A percentile compares a stretch with the other conserved stretches of the same genome.
Evolutionary conservation across 2,329 filamentous ascomycete genomes (phyloP).

Genomic region (Microcyclospora tardicrescens): DNA sequence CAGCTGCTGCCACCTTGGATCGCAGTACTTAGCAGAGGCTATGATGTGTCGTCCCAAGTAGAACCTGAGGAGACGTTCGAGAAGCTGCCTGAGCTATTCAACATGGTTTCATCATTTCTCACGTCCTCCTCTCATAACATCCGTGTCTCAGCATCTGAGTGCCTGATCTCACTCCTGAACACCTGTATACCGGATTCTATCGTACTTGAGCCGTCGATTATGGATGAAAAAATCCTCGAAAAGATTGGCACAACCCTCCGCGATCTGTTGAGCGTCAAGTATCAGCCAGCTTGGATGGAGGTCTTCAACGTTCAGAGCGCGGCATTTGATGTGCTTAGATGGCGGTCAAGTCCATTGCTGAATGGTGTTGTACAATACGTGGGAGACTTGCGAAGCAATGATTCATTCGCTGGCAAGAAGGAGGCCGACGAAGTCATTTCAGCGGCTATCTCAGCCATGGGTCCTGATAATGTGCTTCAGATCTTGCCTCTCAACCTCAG

Average conservation of each 20-base stretch:
- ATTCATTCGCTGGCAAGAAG: constrained; percentile 85
- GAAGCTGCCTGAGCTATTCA: constrained; percentile 75
- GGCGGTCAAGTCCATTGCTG: constrained; percentile 71
- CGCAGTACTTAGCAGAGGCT: constrained; percentile 83
- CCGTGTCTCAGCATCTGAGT: constrained; percentile 85
- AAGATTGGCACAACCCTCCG: constrained; percentile 63
- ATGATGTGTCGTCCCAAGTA: constrained; percentile 82
- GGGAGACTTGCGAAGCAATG: constrained; percentile 75
- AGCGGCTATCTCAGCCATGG: constrained; percentile 78
- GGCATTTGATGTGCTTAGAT: constrained; percentile 76
- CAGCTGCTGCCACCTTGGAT: constrained; percentile 94
- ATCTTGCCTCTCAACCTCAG: constrained; percentile 78
- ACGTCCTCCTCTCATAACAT: constrained; percentile 85
- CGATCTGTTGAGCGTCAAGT: constrained; percentile 73
- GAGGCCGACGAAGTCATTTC: constrained; percentile 85
- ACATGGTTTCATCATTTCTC: constrained; percentile 66
- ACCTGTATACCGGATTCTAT: constrained; percentile 78
- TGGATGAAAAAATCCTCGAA: constrained; percentile 79
- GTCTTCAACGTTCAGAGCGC: constrained; percentile 80
- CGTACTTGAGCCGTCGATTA: constrained; percentile 77
- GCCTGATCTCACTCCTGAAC: constrained; percentile 79
- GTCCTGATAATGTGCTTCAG: constrained; percentile 67
- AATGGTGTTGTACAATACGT: constrained; percentile 62
- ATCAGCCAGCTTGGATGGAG: constrained; percentile 87
- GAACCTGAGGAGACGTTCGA: constrained; percentile 83